These are phyloP conservation scores for Lasiosphaeria hispida DNA, from an alignment of 495 filamentous ascomycete genomes.

Conservation along the genomic window DNA sequence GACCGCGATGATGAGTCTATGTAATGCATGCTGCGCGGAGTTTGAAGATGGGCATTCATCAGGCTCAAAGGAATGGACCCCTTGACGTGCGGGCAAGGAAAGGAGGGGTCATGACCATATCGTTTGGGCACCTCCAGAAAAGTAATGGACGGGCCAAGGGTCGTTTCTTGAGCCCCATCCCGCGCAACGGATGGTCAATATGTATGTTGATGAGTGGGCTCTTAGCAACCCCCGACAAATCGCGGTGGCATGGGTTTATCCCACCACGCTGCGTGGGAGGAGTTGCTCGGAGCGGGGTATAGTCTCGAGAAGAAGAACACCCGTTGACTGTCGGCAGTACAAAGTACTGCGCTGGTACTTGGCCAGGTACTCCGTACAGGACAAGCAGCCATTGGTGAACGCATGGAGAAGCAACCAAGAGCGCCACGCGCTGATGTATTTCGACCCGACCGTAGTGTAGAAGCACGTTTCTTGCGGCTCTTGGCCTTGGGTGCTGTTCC, in stretches of 20 bases:
- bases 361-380: neutral
- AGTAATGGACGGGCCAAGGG: neutral
- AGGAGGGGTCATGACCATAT: neutral
- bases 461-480: neutral
- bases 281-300: too few relatives aligned
- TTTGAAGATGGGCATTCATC: constrained; percentile 12
- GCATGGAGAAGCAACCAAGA: neutral
- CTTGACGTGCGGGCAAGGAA: neutral
- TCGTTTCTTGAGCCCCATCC: constrained; percentile 1
- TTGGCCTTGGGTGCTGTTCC: neutral
- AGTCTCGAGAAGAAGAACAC: too few relatives aligned
- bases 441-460: neutral
- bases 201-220: neutral
- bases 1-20: constrained; percentile 3
- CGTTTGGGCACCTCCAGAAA: too few relatives aligned
- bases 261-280: neutral
- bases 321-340: too few relatives aligned
- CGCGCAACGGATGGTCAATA: neutral
- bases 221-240: neutral
- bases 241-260: neutral
- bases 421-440: neutral
- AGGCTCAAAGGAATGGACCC: constrained; percentile 9
- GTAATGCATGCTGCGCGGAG: constrained; percentile 21
- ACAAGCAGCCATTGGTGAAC: neutral
- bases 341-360: neutral